Evolutionary conservation across 2,329 filamentous ascomycete species (phyloP).

Genomic region (Pseudopithomyces chartarum): DNA sequence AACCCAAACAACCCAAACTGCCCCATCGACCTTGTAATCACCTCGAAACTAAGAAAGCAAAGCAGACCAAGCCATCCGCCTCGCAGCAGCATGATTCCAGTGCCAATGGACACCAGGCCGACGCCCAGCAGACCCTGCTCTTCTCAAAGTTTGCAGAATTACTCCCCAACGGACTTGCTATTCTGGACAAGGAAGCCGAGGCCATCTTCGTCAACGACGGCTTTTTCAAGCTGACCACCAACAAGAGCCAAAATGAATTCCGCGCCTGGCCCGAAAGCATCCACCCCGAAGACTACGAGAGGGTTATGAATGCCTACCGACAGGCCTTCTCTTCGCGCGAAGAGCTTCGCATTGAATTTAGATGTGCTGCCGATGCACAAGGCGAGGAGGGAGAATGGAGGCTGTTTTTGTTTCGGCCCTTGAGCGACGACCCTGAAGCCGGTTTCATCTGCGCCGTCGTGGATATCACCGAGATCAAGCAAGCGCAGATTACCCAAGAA

Average conservation of each 20-base stretch:
- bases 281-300: slow-evolving; percentile 50
- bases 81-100: slow-evolving; percentile 14
- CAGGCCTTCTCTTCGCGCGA: slow-evolving; percentile 46
- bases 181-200: slow-evolving; percentile 51
- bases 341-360: slow-evolving; percentile 50
- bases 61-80: slow-evolving; percentile 14
- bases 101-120: slow-evolving; percentile 6
- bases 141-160: slow-evolving; percentile 53
- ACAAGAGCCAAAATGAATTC: slow-evolving; percentile 46
- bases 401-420: slow-evolving; percentile 49
- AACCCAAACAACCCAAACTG: not conserved
- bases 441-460: slow-evolving; percentile 54
- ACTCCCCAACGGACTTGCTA: slow-evolving; percentile 52
- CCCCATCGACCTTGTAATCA: slow-evolving; percentile 29
- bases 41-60: slow-evolving; percentile 19
- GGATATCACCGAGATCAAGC: slow-evolving; percentile 53
- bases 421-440: slow-evolving; percentile 48
- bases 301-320: slow-evolving; percentile 51
- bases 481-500: slow-evolving; percentile 48
- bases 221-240: slow-evolving; percentile 53
- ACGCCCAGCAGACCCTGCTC: slow-evolving; percentile 47
- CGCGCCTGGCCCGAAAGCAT: slow-evolving; percentile 54
- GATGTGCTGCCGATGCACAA: slow-evolving; percentile 42
- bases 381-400: slow-evolving; percentile 45
- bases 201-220: slow-evolving; percentile 54